A percentile compares a stretch with the other conserved stretches of the same genome.
Evolutionary conservation across 441 rosid genomes (phyloP).

Genomic region (California macrophylla): DNA sequence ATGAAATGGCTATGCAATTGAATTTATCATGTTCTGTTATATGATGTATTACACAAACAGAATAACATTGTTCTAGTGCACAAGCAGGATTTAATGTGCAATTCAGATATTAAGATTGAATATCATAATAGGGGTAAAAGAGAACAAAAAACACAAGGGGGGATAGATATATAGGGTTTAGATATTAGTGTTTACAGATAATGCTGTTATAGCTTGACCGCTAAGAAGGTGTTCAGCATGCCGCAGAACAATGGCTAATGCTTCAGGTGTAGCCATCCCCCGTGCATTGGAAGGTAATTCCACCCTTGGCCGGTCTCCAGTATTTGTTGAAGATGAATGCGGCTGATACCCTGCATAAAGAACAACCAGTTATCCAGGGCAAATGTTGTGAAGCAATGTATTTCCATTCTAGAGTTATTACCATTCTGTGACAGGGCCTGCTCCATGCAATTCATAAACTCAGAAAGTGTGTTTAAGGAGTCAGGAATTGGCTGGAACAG

Average conservation of each 20-base stretch:
- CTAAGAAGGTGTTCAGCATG: constrained; percentile 61
- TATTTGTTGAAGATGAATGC: constrained; percentile 31
- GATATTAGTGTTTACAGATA: constrained; percentile 48
- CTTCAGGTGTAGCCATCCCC: constrained; percentile 61
- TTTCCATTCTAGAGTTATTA: constrained; percentile 22
- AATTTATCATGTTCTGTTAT: not conserved
- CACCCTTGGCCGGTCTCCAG: constrained; percentile 30
- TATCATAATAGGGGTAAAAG: not conserved
- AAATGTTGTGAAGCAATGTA: constrained; percentile 16
- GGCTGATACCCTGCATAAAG: constrained; percentile 46
- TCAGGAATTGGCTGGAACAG: constrained; percentile 76
- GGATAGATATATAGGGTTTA: constrained; percentile 1
- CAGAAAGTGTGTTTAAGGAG: constrained; percentile 60
- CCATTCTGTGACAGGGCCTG: constrained; percentile 60
- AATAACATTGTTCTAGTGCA: not conserved
- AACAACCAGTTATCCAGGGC: constrained; percentile 21
- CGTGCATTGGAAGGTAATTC: constrained; percentile 45
- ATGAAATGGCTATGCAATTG: not conserved
- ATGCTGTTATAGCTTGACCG: constrained; percentile 37
- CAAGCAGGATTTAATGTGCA: not conserved
- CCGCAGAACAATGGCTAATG: constrained; percentile 50
- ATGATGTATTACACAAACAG: not conserved
- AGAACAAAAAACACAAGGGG: not conserved
- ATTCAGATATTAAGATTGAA: not conserved
- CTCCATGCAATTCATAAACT: constrained; percentile 72